These are phyloP conservation scores for Aspergillus clavatus DNA, from an alignment of 2,329 filamentous ascomycete species.

Conservation along the genomic window DNA sequence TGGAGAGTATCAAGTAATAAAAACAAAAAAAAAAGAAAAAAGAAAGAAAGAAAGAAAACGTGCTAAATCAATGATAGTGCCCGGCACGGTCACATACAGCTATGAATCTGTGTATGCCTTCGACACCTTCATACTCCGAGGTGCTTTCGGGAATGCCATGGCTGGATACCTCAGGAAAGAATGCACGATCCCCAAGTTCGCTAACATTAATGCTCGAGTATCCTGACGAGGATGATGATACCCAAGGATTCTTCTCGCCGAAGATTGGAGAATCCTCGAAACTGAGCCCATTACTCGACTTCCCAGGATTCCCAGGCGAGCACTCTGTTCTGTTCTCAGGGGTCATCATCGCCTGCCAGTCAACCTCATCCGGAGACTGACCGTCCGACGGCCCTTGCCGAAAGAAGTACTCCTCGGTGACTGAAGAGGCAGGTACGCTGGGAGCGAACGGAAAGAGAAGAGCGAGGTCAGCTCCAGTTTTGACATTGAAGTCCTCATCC, in stretches of 20 bases:
- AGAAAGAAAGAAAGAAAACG: no score
- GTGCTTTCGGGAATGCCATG: conserved; percentile 25
- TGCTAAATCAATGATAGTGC: conserved; percentile 14
- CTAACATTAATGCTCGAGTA: conserved; percentile 57
- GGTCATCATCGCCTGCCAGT: conserved; percentile 57
- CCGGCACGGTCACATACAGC: conserved; percentile 56
- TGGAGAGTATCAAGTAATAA: conserved; percentile 6
- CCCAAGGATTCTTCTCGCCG: conserved; percentile 49
- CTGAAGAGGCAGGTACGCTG: conserved; percentile 46
- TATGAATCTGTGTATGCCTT: conserved; percentile 63
- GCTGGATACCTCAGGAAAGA: conserved; percentile 39
- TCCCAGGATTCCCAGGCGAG: conserved; percentile 20
- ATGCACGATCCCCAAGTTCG: conserved; percentile 42
- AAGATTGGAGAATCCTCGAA: conserved; percentile 43
- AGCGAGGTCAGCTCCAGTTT: conserved; percentile 65
- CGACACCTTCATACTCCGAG: conserved; percentile 58
- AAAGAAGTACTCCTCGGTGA: conserved; percentile 38
- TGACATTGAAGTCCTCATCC: conserved; percentile 68
- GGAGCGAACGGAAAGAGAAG: conserved; percentile 85
- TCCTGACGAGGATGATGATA: conserved; percentile 47
- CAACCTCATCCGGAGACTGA: conserved; percentile 41
- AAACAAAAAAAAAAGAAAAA: conserved; percentile 2
- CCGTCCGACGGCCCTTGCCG: conserved; percentile 34
- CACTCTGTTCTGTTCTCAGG: conserved; percentile 27
- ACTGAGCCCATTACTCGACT: conserved; percentile 29